Percentiles rank a stretch among this genome's conserved stretches.
phyloP scores from a whole-genome alignment of 257 asterid species.

The Ilex asprella region DNA sequence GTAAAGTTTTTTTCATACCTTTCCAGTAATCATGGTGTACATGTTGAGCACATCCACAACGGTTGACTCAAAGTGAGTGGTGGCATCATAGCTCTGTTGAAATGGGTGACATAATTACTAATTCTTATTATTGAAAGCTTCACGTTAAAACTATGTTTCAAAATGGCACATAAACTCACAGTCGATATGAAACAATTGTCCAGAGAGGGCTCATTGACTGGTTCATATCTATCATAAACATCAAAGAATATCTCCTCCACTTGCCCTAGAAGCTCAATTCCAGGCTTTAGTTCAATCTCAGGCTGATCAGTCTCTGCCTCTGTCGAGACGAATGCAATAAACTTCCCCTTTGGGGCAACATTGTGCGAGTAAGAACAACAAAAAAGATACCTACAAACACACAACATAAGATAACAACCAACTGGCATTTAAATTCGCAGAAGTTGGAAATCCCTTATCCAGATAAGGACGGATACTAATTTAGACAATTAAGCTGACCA shows the following conservation, averaged over 20 bases:
- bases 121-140: not conserved
- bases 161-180: conserved; percentile 41
- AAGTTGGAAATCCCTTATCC: too few relatives aligned
- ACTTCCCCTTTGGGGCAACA: conserved; percentile 96
- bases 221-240: conserved; percentile 80
- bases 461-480: too few relatives aligned
- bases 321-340: conserved; percentile 87
- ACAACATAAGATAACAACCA: not conserved
- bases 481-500: too few relatives aligned
- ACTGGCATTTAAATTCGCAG: too few relatives aligned
- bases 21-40: conserved; percentile 59
- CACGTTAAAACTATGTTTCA: conserved; percentile 4
- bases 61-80: conserved; percentile 66
- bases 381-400: conserved; percentile 64
- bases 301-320: conserved; percentile 94
- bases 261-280: conserved; percentile 86
- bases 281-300: conserved; percentile 79
- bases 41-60: conserved; percentile 57
- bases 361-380: conserved; percentile 97
- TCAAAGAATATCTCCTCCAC: conserved; percentile 94
- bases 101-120: conserved; percentile 1
- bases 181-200: conserved; percentile 94
- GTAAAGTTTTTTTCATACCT: conserved; percentile 55
- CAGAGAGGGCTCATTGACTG: conserved; percentile 71
- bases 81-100: conserved; percentile 58